Evolutionary conservation across 306 rosid genomes (phyloP).

Genomic region (Mimosa pudica): DNA sequence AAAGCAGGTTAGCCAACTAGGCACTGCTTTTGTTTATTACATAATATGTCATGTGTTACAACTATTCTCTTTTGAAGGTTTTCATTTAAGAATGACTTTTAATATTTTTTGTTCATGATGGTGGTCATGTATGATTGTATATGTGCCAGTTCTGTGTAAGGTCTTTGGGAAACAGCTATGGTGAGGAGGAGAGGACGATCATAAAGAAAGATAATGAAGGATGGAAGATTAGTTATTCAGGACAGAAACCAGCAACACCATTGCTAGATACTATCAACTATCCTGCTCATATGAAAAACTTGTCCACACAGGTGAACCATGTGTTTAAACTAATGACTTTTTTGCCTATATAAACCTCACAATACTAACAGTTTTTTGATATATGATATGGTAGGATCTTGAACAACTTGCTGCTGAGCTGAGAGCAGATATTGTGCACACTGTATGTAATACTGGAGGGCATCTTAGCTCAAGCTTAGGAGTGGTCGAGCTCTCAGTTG

Average conservation of each 20-base stretch:
- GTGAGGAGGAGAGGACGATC: slow-evolving; percentile 42
- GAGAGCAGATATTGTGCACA: slow-evolving; percentile 61
- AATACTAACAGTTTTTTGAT: not conserved
- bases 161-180: slow-evolving; percentile 44
- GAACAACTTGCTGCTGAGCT: slow-evolving; percentile 75
- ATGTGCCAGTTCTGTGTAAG: slow-evolving; percentile 47
- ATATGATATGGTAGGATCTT: slow-evolving; percentile 59
- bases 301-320: slow-evolving; percentile 53
- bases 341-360: not conserved
- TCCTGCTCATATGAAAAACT: slow-evolving; percentile 77
- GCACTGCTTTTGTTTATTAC: not conserved
- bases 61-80: not conserved
- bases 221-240: slow-evolving; percentile 54
- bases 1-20: slow-evolving; percentile 47
- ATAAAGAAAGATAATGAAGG: slow-evolving; percentile 47
- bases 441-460: slow-evolving; percentile 65
- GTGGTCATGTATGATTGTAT: not conserved
- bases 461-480: slow-evolving; percentile 85
- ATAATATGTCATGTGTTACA: not conserved
- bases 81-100: not conserved
- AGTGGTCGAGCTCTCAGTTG: slow-evolving; percentile 72
- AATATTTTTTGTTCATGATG: not conserved
- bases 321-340: not conserved
- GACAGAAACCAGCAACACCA: slow-evolving; percentile 63
- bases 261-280: slow-evolving; percentile 70